Base-by-base conservation (phyloP, 257 asterid species). In the Nicotiana undulata region DNA sequence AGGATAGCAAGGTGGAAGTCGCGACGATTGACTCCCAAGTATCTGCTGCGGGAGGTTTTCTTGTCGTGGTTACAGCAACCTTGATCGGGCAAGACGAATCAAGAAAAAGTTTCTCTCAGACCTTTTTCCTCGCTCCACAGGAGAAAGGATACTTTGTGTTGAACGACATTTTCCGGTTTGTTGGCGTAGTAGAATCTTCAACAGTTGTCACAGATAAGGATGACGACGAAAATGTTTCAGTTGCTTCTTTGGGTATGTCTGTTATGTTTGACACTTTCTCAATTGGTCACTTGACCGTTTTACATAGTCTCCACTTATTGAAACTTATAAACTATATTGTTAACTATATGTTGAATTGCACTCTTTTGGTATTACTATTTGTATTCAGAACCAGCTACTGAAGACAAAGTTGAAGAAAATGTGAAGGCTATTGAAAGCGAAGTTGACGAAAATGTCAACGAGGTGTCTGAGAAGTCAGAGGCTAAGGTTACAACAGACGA, bases 101-200 rank as follows among this genome's bases (percentile, higher is more conserved):
- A 46, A 85, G 70, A 75, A 88, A 22, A 81, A 76, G 75, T 34
- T 90, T 92, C 49, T 24, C 20, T 52, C 98, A 94, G 32, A 89
- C 92, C 1, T 94, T 93, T 80, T 86, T 93, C 28, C 83, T 94
- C 68, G 94, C 94, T 8, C 84, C 83, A 81, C 92, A 91, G 52
- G 88, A 83, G 28, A 89, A 9, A 0, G 91, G 92, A 11, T 92
- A 34, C 80, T 92, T 32, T 68, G 92, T 94, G 17, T 72, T 83
- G 86, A 94, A 94, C 26, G 97, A 94, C 53, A 88, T 90, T 52
- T 89, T 91, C 18, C 84, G 80, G 17, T 16, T 82, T 72, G 9
- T 72, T 15, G 60, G 1, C 1, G 9, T 6, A 0, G 40, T 46
- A 4, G 4, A 46, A 24, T 72, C 60, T 72, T 24, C 60, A 72